These are phyloP conservation scores for Bruguiera hainesii DNA, from an alignment of 441 rosid species.

Conservation along the genomic window DNA sequence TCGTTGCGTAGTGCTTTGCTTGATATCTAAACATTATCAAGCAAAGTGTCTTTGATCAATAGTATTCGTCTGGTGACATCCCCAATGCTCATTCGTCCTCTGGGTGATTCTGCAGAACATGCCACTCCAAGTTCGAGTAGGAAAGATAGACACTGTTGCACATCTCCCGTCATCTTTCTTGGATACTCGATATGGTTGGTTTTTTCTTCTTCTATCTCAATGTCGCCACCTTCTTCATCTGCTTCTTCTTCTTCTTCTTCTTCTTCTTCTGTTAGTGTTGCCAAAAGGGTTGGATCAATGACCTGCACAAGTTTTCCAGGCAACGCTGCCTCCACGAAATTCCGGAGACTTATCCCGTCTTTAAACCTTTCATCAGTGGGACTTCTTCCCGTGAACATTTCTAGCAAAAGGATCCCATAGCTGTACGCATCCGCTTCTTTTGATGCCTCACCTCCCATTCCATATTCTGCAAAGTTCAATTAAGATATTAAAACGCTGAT, in stretches of 20 bases:
- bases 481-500: too few relatives aligned
- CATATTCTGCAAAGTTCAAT: slow-evolving; percentile 11
- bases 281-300: slow-evolving; percentile 6
- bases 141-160: neutral
- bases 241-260: neutral
- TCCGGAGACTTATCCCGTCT: slow-evolving; percentile 10
- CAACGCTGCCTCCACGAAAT: slow-evolving; percentile 2
- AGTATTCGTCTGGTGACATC: slow-evolving; percentile 9
- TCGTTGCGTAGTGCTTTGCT: neutral
- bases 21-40: neutral
- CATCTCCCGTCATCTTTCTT: neutral
- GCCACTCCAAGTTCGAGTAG: slow-evolving; percentile 15
- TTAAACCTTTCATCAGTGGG: slow-evolving; percentile 11
- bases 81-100: slow-evolving; percentile 10
- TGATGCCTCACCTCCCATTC: slow-evolving; percentile 6
- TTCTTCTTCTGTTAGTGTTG: neutral
- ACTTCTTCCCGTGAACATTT: slow-evolving; percentile 15
- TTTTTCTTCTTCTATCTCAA: slow-evolving; percentile 5
- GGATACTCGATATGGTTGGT: neutral
- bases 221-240: neutral
- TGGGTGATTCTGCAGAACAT: slow-evolving; percentile 10
- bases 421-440: slow-evolving; percentile 17
- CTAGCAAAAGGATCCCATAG: slow-evolving; percentile 17
- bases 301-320: neutral
- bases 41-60: neutral